Percentiles rank a stretch among this genome's conserved stretches.
phyloP scores from a whole-genome alignment of 257 asterid genomes.

The Anisodus acutangulus region DNA sequence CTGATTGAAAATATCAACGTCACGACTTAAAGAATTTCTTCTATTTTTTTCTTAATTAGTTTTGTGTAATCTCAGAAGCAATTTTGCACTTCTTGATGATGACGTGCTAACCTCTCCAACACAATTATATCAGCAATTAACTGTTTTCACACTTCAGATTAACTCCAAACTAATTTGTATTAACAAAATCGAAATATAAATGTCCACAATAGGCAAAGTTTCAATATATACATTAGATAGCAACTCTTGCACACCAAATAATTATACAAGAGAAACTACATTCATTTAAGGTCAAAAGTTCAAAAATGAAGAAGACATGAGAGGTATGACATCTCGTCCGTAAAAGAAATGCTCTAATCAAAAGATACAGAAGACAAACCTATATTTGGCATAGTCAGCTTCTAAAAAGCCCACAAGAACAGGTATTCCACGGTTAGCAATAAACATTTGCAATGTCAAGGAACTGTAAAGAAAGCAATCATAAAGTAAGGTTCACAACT shows the following conservation, averaged over 20 bases:
- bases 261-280: not conserved
- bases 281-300: not conserved
- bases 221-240: slow-evolving; percentile 5
- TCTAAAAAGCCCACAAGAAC: slow-evolving; percentile 95
- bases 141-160: slow-evolving; percentile 7
- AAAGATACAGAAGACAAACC: slow-evolving; percentile 55
- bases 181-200: not conserved
- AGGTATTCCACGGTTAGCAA: slow-evolving; percentile 97
- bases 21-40: slow-evolving; percentile 7
- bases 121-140: slow-evolving; percentile 1
- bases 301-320: slow-evolving; percentile 25
- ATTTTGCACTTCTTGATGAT: slow-evolving; percentile 15
- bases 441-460: slow-evolving; percentile 93
- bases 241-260: slow-evolving; percentile 1
- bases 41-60: not conserved
- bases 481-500: not conserved
- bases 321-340: not conserved
- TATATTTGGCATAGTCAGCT: slow-evolving; percentile 95
- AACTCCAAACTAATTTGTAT: slow-evolving; percentile 17
- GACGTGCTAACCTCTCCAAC: slow-evolving; percentile 15
- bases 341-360: not conserved
- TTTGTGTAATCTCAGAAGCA: not conserved
- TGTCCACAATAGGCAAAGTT: not conserved
- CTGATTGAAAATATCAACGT: not conserved
- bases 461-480: slow-evolving; percentile 62